Base-by-base conservation (phyloP, 495 filamentous ascomycete genomes). In the Aspergillus baeticus region DNA sequence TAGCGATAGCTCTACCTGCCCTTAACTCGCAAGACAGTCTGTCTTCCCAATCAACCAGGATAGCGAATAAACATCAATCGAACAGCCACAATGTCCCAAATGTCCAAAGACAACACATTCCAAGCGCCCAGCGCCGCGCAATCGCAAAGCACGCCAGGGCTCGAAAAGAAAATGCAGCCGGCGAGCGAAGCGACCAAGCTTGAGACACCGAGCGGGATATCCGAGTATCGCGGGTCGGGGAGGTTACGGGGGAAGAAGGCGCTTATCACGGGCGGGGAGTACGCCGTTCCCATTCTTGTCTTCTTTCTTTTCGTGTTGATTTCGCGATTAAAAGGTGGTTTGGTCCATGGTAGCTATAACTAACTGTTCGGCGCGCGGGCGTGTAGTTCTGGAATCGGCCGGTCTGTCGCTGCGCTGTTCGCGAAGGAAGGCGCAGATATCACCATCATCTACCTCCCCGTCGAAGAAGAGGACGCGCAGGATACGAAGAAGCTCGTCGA, bases 191-290 rank as follows among this genome's bases (percentile, higher is more conserved):
- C 48, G 11, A 39, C 48, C 14, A 51, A 51, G 22, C 22, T 51
- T 13, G 48, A 51, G 29, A 39, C 48, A 6, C 14, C 48, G 3
- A 31, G 23, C 13, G 48, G 48, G 15, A 39, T 39, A 13, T 2
- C 1, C 1, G 75, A 81, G 50, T 81, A 81, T 63, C 55, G 62
- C 7, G 75, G 76, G 2, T 68, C 71, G 10, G 75, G 73, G 1
- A 83, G 82, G 53, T 65, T 85, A 29, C 70, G 69, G 29, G 78
- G 72, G 15, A 76, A 74, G 59, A 80, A 76, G 42, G 79, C 72
- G 1, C 47, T 85, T 14, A 84, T 84, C 51, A 84, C 81, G 0
- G 82, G 78, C 21, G 81, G 82, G 44, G 83, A 84, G 70, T 80
- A 64, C 45, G 74, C 57, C 5, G 10, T 20, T 26, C 17, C 1